These are phyloP conservation scores for Tricholoma hemisulphureum DNA, from an alignment of 768 basidiomycete species.

Conservation along the genomic window DNA sequence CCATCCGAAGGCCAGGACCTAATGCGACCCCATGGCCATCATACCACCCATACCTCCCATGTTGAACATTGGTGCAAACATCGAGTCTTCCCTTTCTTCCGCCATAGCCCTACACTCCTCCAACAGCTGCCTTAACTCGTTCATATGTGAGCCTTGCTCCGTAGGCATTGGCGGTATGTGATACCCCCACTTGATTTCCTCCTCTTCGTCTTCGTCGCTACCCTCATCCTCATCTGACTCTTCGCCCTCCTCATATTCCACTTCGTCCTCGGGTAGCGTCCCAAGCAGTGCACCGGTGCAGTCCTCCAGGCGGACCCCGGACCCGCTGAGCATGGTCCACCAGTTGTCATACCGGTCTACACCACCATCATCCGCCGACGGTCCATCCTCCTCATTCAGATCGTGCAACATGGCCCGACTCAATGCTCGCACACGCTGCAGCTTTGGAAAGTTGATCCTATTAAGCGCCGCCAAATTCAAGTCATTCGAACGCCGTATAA, in stretches of 20 bases:
- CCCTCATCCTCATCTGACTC: constrained; percentile 29
- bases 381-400: constrained; percentile 57
- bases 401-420: constrained; percentile 54
- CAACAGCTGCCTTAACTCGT: constrained; percentile 53
- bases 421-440: constrained; percentile 59
- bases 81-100: constrained; percentile 39
- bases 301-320: constrained; percentile 66
- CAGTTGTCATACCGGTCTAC: constrained; percentile 66
- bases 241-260: constrained; percentile 18
- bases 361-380: constrained; percentile 36
- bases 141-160: constrained; percentile 28
- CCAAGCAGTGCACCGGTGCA: constrained; percentile 71
- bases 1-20: too few species aligned
- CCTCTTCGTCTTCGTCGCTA: constrained; percentile 31
- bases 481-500: constrained; percentile 61
- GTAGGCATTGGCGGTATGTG: constrained; percentile 28
- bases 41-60: not conserved
- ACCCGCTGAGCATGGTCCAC: constrained; percentile 52
- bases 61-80: constrained; percentile 25
- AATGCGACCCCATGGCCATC: constrained; percentile 2
- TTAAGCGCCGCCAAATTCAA: constrained; percentile 58
- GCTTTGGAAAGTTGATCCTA: constrained; percentile 55
- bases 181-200: constrained; percentile 27
- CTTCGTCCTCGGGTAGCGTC: constrained; percentile 39
- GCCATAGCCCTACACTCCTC: constrained; percentile 57